phyloP scores from a whole-genome alignment of 164 flowering plant genomes.

The Brasenia schreberi region DNA sequence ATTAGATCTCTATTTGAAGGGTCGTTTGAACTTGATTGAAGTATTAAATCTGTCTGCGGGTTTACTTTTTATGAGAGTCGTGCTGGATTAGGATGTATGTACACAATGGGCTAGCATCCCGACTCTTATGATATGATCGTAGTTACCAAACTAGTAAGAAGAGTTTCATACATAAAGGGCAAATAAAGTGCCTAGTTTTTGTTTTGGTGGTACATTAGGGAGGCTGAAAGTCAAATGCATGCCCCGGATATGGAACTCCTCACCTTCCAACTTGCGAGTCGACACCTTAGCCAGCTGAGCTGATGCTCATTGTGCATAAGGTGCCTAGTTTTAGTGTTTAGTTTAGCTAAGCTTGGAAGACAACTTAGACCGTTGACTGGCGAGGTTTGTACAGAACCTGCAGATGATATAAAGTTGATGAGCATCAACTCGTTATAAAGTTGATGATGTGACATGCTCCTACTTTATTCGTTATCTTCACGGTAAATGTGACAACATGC shows the following conservation, averaged over 20 bases:
- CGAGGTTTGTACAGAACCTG: slow-evolving; percentile 4
- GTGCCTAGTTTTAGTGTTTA: neutral
- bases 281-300: neutral
- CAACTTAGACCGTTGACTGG: slow-evolving; percentile 1
- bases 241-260: neutral
- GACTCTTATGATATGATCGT: no score
- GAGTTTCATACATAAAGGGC: neutral
- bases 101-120: no score
- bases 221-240: neutral
- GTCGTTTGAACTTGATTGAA: no score
- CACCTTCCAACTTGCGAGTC: neutral
- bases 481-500: no score
- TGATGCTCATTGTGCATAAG: neutral
- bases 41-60: no score
- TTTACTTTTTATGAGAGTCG: no score
- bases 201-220: neutral
- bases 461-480: no score
- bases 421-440: no score
- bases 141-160: no score
- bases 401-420: neutral
- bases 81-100: no score
- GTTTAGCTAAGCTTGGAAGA: slow-evolving; percentile 4
- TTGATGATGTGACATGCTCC: no score
- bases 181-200: neutral
- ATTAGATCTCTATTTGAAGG: no score